Evolutionary conservation across 2,329 filamentous ascomycete species (phyloP), one percentile per base, ranked within the genome.

Genomic region (Epichloe sibirici): DNA sequence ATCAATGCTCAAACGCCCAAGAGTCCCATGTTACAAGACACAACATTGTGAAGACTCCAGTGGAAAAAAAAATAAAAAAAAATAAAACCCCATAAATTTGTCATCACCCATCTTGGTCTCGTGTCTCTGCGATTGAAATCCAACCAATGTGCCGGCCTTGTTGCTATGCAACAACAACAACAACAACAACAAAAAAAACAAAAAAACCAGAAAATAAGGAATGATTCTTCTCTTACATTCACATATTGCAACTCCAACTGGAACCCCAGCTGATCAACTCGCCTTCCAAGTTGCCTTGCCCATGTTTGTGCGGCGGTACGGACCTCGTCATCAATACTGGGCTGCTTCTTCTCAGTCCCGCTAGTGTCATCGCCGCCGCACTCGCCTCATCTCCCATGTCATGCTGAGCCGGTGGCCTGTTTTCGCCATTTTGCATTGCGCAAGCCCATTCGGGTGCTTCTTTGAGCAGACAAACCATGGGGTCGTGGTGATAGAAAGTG

Each of bases 401-500:
- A 7, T 52, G 50, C 9, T 46, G 48, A 31, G 46, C 40, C 25
- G 39, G 23, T 5, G 45, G 5, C 31, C 6, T 15, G 12, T 51
- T 51, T 31, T 53, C 52, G 37, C 15, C 15, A 40, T 46, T 28
- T 12, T 35, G 31, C 38, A 51, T 49, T n/a, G 49, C 5, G n/a
- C 46, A 43, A 49, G 55, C 45, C 42, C 61, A 55, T 13, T 43
- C 50, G 5, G 56, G 57, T 4, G 56, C 49, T 44, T 58, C 57
- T 35, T 59, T 58, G 21, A 62, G 50, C 8, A 60, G 54, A 4
- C 52, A 51, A 7, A 59, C 57, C 12, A 64, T 35, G 2, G 61
- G 49, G 21, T 63, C 58, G 8, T 60, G 54, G 7, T 61, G 35
- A 45, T 56, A 61, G 44, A 65, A 62, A 4, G 59, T 54, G 6